Evolutionary conservation across 208 protist species (phyloP).

Genomic region (Acanthamoeba rhysodes): DNA sequence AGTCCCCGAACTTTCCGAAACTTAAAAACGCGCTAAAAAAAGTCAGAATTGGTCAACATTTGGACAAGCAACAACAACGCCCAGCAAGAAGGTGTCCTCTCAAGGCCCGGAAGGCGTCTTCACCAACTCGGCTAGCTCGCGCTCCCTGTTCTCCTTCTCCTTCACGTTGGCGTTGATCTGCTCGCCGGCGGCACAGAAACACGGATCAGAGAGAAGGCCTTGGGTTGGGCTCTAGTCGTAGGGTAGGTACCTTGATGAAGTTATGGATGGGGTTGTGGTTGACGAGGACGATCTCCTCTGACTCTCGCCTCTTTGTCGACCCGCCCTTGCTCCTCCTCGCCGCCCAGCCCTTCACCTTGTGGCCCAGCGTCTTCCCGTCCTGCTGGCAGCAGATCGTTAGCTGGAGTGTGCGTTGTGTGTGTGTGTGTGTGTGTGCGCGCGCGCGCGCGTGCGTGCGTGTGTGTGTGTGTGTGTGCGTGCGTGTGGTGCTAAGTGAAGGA

Average conservation of each 20-base stretch:
- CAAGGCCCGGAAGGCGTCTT: neutral
- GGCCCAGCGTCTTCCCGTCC: constrained; percentile 15
- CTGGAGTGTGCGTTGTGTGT: no score
- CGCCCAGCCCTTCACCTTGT: constrained; percentile 36
- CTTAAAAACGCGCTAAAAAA: no score
- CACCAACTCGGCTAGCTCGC: constrained; percentile 25
- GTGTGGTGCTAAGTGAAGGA: neutral
- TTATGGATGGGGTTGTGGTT: constrained; percentile 46
- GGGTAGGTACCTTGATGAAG: no score
- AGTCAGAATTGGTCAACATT: no score
- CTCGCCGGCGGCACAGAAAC: no score
- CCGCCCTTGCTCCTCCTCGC: neutral
- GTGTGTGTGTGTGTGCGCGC: neutral
- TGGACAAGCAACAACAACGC: no score
- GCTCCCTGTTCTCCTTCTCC: constrained; percentile 38
- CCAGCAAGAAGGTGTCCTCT: no score
- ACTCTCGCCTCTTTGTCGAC: constrained; percentile 9
- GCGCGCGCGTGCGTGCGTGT: no score
- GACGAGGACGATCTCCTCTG: neutral
- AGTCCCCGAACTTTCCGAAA: no score
- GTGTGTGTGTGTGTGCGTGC: neutral
- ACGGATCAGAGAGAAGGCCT: no score
- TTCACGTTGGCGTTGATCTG: constrained; percentile 47
- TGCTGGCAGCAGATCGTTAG: neutral
- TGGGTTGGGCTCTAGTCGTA: no score